Percentiles rank a stretch among this genome's conserved stretches.
These are phyloP conservation scores for Gaillardinia entomophila DNA, from an alignment of 805 yeast genomes.

Conservation along the genomic window DNA sequence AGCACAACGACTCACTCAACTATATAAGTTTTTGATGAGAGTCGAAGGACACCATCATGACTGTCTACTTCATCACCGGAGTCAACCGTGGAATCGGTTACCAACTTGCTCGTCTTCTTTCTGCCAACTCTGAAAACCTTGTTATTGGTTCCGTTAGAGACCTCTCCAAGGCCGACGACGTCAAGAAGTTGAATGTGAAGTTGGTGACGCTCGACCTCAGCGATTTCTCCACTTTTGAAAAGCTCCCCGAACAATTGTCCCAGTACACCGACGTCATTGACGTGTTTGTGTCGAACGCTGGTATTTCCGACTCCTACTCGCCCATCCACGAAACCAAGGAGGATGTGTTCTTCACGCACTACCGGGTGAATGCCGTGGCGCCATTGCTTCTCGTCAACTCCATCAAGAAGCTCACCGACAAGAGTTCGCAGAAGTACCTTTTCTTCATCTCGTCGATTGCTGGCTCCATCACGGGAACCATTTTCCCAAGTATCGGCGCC, in stretches of 20 bases:
- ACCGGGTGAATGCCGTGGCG: slow-evolving; percentile 20
- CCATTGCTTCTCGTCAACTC: slow-evolving; percentile 22
- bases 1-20: too few species aligned
- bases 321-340: slow-evolving; percentile 10
- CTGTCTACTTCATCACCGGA: slow-evolving; percentile 39
- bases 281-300: slow-evolving; percentile 31
- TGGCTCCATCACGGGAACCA: slow-evolving; percentile 18
- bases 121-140: slow-evolving; percentile 8
- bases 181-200: too few species aligned
- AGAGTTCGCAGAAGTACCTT: slow-evolving; percentile 16
- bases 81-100: slow-evolving; percentile 40
- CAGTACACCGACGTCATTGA: slow-evolving; percentile 16
- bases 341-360: slow-evolving; percentile 12
- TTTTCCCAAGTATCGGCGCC: slow-evolving; percentile 12
- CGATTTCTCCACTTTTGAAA: slow-evolving; percentile 13
- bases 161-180: slow-evolving; percentile 3
- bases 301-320: slow-evolving; percentile 6
- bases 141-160: slow-evolving; percentile 17
- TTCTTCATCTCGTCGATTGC: slow-evolving; percentile 20
- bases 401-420: slow-evolving; percentile 19
- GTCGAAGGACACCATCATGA: too few species aligned
- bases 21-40: too few species aligned
- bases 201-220: slow-evolving; percentile 15
- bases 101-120: slow-evolving; percentile 20
- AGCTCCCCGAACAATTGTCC: slow-evolving; percentile 4